A percentile compares a stretch with the other conserved stretches of the same genome.
These are phyloP conservation scores for Suillus spraguei DNA, from an alignment of 768 basidiomycete genomes.

Conservation along the genomic window DNA sequence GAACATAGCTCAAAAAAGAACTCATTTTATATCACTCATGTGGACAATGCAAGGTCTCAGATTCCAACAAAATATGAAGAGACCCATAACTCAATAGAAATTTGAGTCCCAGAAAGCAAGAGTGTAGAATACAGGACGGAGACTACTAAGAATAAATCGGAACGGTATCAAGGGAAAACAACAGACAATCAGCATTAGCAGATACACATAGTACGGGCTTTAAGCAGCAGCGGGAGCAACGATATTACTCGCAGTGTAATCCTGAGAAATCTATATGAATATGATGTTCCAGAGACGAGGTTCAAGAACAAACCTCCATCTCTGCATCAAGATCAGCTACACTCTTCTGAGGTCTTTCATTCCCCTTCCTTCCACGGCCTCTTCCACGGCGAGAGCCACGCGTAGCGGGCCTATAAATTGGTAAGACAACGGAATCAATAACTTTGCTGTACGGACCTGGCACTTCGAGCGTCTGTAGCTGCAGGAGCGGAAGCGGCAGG, in stretches of 20 bases:
- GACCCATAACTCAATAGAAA: not conserved
- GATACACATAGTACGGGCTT: slow-evolving; percentile 14
- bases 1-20: too few species aligned
- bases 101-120: slow-evolving; percentile 16
- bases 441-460: slow-evolving; percentile 36
- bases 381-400: slow-evolving; percentile 52
- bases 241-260: slow-evolving; percentile 63
- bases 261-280: slow-evolving; percentile 40
- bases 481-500: slow-evolving; percentile 57
- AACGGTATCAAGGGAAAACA: slow-evolving; percentile 20
- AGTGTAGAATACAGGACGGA: slow-evolving; percentile 24
- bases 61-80: not conserved
- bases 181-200: slow-evolving; percentile 7
- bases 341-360: slow-evolving; percentile 72
- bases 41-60: not conserved
- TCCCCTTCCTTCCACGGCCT: slow-evolving; percentile 44
- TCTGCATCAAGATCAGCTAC: slow-evolving; percentile 95
- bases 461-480: slow-evolving; percentile 28
- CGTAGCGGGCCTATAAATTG: slow-evolving; percentile 31
- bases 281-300: not conserved
- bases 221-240: slow-evolving; percentile 43
- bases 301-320: slow-evolving; percentile 77
- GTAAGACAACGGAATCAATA: slow-evolving; percentile 10
- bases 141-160: slow-evolving; percentile 23
- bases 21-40: too few species aligned